Percentiles rank a stretch among this genome's conserved stretches.
These are phyloP conservation scores for Arthroderma sp. DNA, from an alignment of 2,329 filamentous ascomycete genomes.

Conservation along the genomic window DNA sequence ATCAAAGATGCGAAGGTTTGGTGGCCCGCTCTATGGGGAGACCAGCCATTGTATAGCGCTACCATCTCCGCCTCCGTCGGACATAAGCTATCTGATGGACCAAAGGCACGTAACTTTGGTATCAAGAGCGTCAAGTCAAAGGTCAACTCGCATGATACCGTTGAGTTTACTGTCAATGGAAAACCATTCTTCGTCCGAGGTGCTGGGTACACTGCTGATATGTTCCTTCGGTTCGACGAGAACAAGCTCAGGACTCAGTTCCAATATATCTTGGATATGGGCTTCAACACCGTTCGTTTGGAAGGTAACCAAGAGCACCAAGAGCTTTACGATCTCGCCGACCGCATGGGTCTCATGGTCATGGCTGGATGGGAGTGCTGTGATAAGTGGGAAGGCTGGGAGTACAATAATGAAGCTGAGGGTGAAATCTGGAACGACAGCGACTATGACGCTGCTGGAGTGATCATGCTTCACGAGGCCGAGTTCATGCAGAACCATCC, in stretches of 20 bases:
- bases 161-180: constrained; percentile 43
- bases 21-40: constrained; percentile 4
- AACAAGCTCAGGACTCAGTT: constrained; percentile 38
- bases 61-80: constrained; percentile 17
- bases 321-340: constrained; percentile 45
- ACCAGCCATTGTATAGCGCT: constrained; percentile 14
- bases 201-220: constrained; percentile 47
- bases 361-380: constrained; percentile 54
- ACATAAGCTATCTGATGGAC: constrained; percentile 21
- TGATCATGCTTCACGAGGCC: constrained; percentile 47
- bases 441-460: constrained; percentile 44
- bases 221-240: constrained; percentile 46
- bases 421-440: constrained; percentile 36
- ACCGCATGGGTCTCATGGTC: constrained; percentile 48
- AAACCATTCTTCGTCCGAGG: constrained; percentile 48
- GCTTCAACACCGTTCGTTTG: constrained; percentile 49
- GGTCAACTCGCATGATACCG: constrained; percentile 42
- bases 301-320: constrained; percentile 54
- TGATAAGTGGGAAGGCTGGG: constrained; percentile 55
- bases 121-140: constrained; percentile 41
- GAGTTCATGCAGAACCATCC: constrained; percentile 48
- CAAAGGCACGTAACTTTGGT: constrained; percentile 32
- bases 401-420: constrained; percentile 42
- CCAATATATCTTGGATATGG: constrained; percentile 45
- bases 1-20: constrained; percentile 3